These are phyloP conservation scores for Aspergillus leporis DNA, from an alignment of 495 filamentous ascomycete genomes.

Conservation along the genomic window DNA sequence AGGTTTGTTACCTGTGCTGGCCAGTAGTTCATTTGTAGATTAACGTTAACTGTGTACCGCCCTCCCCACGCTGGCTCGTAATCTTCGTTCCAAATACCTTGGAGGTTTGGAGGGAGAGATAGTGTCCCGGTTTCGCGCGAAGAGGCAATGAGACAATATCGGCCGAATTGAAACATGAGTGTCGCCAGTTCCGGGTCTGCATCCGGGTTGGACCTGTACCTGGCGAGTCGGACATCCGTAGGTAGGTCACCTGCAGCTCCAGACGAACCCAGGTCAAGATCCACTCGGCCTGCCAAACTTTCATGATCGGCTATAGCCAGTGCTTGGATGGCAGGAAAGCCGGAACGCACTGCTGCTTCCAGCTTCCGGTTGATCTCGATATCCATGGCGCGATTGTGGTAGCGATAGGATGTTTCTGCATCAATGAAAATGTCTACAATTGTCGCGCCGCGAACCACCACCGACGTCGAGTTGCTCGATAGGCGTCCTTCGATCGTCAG, in stretches of 20 bases:
- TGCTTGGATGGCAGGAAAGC: constrained; percentile 9
- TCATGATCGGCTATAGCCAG: constrained; percentile 22
- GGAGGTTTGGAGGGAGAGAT: constrained; percentile 48
- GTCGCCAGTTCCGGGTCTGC: constrained; percentile 30
- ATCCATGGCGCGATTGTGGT: neutral
- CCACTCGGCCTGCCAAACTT: constrained; percentile 17
- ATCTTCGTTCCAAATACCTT: constrained; percentile 52
- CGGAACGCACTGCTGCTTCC: constrained; percentile 13
- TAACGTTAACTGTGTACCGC: constrained; percentile 55
- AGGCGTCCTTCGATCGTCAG: constrained; percentile 2
- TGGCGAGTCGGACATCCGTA: constrained; percentile 20
- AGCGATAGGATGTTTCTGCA: constrained; percentile 17
- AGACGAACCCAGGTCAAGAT: constrained; percentile 20
- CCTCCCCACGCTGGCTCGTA: constrained; percentile 45
- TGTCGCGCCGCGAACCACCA: constrained; percentile 2
- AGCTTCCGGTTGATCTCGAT: constrained; percentile 5
- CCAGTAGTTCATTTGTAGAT: constrained; percentile 58
- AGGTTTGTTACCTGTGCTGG: constrained; percentile 40
- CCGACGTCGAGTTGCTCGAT: neutral
- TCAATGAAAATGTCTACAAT: constrained; percentile 21
- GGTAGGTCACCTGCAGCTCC: constrained; percentile 13
- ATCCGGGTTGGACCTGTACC: constrained; percentile 14
- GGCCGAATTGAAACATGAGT: constrained; percentile 40
- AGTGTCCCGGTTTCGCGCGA: constrained; percentile 24
- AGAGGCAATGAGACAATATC: constrained; percentile 38